These are phyloP conservation scores for Exophiala sideris DNA, from an alignment of 2,329 filamentous ascomycete genomes.

Conservation along the genomic window DNA sequence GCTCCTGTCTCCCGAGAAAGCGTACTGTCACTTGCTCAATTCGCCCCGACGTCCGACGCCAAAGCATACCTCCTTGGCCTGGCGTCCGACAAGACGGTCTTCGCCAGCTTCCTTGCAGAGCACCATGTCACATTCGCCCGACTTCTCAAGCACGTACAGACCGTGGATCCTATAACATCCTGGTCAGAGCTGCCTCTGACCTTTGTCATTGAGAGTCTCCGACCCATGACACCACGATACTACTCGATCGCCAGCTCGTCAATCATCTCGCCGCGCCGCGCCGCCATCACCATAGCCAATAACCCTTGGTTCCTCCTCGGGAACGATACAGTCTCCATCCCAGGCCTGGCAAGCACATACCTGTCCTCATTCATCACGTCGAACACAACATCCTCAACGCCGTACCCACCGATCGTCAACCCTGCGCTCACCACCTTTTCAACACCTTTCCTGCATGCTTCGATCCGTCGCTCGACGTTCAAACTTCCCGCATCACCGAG, in stretches of 20 bases:
- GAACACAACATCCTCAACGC: background rate
- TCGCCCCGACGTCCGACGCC: constrained; percentile 72
- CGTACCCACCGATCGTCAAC: background rate
- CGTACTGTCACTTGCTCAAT: constrained; percentile 73
- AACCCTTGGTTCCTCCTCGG: constrained; percentile 4
- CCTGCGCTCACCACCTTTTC: background rate
- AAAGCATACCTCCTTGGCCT: constrained; percentile 80
- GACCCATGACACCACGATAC: constrained; percentile 25
- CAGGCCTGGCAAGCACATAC: constrained; percentile 17
- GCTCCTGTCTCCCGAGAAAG: constrained; percentile 91
- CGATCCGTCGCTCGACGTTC: constrained; percentile 22
- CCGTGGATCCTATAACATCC: constrained; percentile 8
- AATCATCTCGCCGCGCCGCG: constrained; percentile 22
- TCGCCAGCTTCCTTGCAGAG: constrained; percentile 65
- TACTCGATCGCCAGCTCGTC: constrained; percentile 30
- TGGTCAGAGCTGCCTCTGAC: constrained; percentile 27
- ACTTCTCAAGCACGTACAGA: constrained; percentile 32
- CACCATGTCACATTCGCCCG: constrained; percentile 33
- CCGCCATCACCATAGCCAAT: constrained; percentile 20
- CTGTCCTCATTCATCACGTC: constrained; percentile 5
- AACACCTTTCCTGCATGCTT: constrained; percentile 2
- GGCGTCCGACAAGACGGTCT: constrained; percentile 81
- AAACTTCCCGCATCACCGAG: constrained; percentile 21
- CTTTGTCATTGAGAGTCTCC: constrained; percentile 26
- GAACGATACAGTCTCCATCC: constrained; percentile 6